Conservation (phyloP, 1,284 basidiomycete species). For the Inonotus hispidus region DNA sequence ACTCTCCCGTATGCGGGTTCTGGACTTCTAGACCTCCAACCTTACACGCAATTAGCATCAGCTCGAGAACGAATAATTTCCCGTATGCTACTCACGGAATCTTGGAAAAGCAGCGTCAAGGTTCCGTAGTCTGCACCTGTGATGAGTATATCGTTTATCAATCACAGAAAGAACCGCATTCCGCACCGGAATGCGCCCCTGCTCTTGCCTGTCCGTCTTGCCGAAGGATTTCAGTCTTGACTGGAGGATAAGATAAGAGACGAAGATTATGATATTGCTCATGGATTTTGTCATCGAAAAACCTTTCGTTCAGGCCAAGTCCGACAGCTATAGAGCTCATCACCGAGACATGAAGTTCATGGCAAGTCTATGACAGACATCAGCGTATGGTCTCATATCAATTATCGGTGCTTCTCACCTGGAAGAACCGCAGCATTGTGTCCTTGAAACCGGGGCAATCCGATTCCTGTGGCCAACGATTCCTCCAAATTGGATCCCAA, state of each 20-base stretch:
- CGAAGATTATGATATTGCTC: constrained; percentile 75
- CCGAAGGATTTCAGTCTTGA: constrained; percentile 52
- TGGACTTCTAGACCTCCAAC: constrained; percentile 83
- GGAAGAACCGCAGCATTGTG: constrained; percentile 71
- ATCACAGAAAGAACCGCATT: background rate
- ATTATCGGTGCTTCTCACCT: constrained; percentile 33
- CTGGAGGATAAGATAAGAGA: constrained; percentile 69
- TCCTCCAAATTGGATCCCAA: constrained; percentile 69
- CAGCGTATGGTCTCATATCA: background rate
- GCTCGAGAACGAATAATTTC: background rate
- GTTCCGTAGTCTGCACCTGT: constrained; percentile 67
- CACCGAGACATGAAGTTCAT: constrained; percentile 65
- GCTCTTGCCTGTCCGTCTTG: constrained; percentile 71
- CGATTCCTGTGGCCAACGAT: constrained; percentile 69
- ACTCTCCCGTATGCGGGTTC: constrained; percentile 67
- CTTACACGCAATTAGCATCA: constrained; percentile 26
- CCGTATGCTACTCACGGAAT: constrained; percentile 39
- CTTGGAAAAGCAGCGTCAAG: constrained; percentile 81
- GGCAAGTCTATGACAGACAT: constrained; percentile 48
- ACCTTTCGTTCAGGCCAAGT: constrained; percentile 62
- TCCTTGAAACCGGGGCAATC: constrained; percentile 63
- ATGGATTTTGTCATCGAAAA: constrained; percentile 69
- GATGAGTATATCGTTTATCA: constrained; percentile 9
- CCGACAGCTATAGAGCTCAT: constrained; percentile 82
- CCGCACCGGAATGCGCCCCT: constrained; percentile 68